Conservation (phyloP, 2,329 filamentous ascomycete species). For the Chaetomiaceae sp. region DNA sequence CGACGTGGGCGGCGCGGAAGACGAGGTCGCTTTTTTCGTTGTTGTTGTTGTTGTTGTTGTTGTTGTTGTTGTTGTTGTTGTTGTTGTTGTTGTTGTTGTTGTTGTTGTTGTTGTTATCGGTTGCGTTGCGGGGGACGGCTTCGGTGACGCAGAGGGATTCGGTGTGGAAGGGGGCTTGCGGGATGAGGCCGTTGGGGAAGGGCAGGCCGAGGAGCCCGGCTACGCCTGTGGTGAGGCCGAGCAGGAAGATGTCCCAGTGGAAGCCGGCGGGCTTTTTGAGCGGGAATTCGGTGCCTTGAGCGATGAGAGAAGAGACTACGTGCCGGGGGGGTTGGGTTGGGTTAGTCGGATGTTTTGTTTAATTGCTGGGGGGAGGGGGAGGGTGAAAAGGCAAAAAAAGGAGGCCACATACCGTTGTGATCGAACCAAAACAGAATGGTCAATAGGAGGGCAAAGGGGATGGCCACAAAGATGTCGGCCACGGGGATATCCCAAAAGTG, state of each 20-base stretch:
- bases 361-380: not conserved
- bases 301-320: constrained; percentile 77
- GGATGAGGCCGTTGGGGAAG: constrained; percentile 79
- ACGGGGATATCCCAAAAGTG: constrained; percentile 74
- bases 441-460: constrained; percentile 80
- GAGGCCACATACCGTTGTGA: constrained; percentile 66
- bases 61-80: constrained; percentile 34
- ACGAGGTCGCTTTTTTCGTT: constrained; percentile 39
- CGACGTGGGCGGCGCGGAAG: constrained; percentile 56
- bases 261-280: constrained; percentile 77
- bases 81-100: constrained; percentile 35
- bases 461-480: constrained; percentile 71
- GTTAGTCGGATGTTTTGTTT: too few relatives aligned
- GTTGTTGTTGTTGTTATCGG: not conserved
- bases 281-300: constrained; percentile 78
- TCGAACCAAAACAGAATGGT: constrained; percentile 89
- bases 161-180: constrained; percentile 79
- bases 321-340: not conserved
- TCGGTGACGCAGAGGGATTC: constrained; percentile 70
- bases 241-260: constrained; percentile 80
- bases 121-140: too few relatives aligned
- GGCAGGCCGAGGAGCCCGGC: constrained; percentile 73
- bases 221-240: constrained; percentile 71
- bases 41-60: not conserved
- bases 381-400: not conserved